phyloP scores from a whole-genome alignment of 1,139 yeast species.

The Suhomyces taliae region DNA sequence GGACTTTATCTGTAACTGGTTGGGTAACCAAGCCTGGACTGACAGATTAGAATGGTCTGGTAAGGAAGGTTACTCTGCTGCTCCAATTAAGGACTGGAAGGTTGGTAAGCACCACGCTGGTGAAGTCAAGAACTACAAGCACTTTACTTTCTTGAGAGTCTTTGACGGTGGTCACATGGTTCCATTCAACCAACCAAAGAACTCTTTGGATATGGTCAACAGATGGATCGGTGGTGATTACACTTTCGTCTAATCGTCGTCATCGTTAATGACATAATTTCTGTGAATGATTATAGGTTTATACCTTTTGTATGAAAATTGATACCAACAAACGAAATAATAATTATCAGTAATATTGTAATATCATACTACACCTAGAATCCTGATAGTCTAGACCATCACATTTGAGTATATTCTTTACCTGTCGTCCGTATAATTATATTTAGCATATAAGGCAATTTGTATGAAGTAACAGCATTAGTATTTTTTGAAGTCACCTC shows the following conservation, averaged over 20 bases:
- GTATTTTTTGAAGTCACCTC: too few species aligned
- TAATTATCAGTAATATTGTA: too few species aligned
- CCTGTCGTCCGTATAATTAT: too few species aligned
- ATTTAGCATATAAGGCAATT: too few species aligned
- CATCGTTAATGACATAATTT: too few species aligned
- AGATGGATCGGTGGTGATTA: slow-evolving; percentile 45
- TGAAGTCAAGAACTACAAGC: slow-evolving; percentile 46
- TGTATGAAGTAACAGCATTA: too few species aligned
- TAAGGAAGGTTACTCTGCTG: slow-evolving; percentile 46
- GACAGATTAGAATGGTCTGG: slow-evolving; percentile 68
- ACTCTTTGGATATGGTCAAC: slow-evolving; percentile 48
- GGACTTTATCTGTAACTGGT: slow-evolving; percentile 85
- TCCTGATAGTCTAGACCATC: too few species aligned
- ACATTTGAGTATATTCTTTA: too few species aligned
- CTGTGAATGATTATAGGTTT: neutral
- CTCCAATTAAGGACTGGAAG: slow-evolving; percentile 42
- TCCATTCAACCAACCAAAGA: slow-evolving; percentile 50
- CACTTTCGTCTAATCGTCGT: neutral
- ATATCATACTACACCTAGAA: too few species aligned
- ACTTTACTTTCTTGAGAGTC: slow-evolving; percentile 49
- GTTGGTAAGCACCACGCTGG: slow-evolving; percentile 44
- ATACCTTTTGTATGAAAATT: neutral
- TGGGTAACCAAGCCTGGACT: slow-evolving; percentile 85
- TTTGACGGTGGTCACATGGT: slow-evolving; percentile 54
- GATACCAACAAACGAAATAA: too few species aligned